Percentiles rank a stretch among this genome's conserved stretches.
Conservation (phyloP, 108 stramenopile genomes). For the Pseudonitzschia multistriata region DNA sequence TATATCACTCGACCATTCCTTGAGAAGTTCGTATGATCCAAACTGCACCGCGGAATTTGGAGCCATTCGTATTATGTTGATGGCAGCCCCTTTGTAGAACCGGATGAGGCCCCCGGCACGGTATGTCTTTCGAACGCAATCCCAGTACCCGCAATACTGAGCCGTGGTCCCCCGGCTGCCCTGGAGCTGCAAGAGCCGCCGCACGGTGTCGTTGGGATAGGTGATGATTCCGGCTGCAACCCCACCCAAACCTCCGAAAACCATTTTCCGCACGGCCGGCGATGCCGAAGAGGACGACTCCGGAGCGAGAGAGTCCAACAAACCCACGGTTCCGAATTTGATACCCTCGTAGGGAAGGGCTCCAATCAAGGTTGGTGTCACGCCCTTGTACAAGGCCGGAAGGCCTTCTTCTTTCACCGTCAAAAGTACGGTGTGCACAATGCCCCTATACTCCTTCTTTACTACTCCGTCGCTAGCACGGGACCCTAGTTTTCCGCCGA, state of each 20-base stretch:
- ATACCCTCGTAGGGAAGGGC: slow-evolving; percentile 91
- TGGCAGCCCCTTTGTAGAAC: slow-evolving; percentile 72
- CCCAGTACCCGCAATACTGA: slow-evolving; percentile 75
- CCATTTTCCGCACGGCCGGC: slow-evolving; percentile 59
- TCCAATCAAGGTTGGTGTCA: slow-evolving; percentile 78
- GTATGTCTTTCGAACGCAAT: slow-evolving; percentile 76
- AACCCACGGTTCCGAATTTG: slow-evolving; percentile 88
- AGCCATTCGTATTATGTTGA: slow-evolving; percentile 86
- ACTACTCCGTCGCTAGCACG: slow-evolving; percentile 16
- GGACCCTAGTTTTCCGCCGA: slow-evolving; percentile 72
- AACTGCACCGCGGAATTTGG: slow-evolving; percentile 89
- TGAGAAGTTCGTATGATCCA: slow-evolving; percentile 79
- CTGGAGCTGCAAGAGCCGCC: slow-evolving; percentile 84
- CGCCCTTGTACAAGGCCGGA: slow-evolving; percentile 82
- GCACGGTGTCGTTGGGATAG: slow-evolving; percentile 90
- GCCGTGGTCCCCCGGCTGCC: slow-evolving; percentile 75
- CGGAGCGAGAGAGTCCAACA: slow-evolving; percentile 72
- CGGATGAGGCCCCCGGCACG: slow-evolving; percentile 57
- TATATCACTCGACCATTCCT: slow-evolving; percentile 30
- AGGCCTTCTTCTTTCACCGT: slow-evolving; percentile 79
- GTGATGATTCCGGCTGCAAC: slow-evolving; percentile 78
- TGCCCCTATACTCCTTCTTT: slow-evolving; percentile 72
- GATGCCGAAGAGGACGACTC: not conserved
- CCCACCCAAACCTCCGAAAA: slow-evolving; percentile 82
- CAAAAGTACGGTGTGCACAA: slow-evolving; percentile 59